phyloP scores from a whole-genome alignment of 2,329 filamentous ascomycete genomes.

The Nemania bipapillata region DNA sequence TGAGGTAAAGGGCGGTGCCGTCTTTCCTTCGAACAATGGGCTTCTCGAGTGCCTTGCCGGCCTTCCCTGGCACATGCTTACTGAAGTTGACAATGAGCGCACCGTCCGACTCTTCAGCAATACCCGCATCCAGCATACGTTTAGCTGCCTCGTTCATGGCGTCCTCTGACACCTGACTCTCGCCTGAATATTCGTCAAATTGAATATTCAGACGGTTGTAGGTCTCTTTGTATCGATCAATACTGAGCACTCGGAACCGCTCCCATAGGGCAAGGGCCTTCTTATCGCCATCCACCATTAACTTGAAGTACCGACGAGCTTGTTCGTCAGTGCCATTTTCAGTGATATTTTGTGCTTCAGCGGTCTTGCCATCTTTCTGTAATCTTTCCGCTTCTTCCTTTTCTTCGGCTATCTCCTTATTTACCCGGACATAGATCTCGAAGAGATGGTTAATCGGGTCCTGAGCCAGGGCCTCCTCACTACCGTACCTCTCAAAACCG shows the following conservation, averaged over 20 bases:
- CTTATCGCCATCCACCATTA: slow-evolving; percentile 69
- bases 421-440: slow-evolving; percentile 77
- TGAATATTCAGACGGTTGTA: slow-evolving; percentile 70
- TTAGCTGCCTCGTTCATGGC: slow-evolving; percentile 73
- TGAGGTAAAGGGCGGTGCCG: slow-evolving; percentile 80
- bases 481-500: slow-evolving; percentile 71
- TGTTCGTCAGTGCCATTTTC: slow-evolving; percentile 60
- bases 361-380: slow-evolving; percentile 59
- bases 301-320: slow-evolving; percentile 70
- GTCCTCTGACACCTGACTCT: slow-evolving; percentile 75
- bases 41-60: slow-evolving; percentile 75
- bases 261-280: slow-evolving; percentile 67
- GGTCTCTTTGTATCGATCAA: slow-evolving; percentile 66
- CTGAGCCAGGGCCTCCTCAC: slow-evolving; percentile 69
- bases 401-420: slow-evolving; percentile 70
- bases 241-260: slow-evolving; percentile 68
- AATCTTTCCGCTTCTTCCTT: slow-evolving; percentile 67
- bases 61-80: slow-evolving; percentile 72
- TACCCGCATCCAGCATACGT: slow-evolving; percentile 70
- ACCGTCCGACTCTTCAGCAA: slow-evolving; percentile 76
- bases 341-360: slow-evolving; percentile 55
- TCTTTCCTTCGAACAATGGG: slow-evolving; percentile 78
- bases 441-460: slow-evolving; percentile 79
- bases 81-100: slow-evolving; percentile 78
- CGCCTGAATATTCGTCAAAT: slow-evolving; percentile 75